Evolutionary conservation across 257 asterid species (phyloP).

Genomic region (Scutellaria barbata): DNA sequence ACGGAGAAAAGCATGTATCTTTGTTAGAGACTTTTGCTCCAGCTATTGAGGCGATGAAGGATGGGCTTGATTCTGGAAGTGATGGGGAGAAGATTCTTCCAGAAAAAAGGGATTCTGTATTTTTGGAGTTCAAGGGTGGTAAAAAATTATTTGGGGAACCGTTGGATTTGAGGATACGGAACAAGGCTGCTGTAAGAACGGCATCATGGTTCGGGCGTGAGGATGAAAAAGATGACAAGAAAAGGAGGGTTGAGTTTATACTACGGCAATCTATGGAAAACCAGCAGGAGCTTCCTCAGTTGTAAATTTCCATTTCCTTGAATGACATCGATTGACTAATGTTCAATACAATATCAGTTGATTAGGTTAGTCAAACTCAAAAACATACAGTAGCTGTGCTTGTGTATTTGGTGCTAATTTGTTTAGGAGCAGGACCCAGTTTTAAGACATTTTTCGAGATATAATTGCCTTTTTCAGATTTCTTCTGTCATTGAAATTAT

Average conservation of each 20-base stretch:
- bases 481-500: conserved; percentile 38
- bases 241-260: conserved; percentile 82
- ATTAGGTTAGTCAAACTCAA: conserved; percentile 65
- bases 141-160: conserved; percentile 79
- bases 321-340: conserved; percentile 48
- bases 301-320: conserved; percentile 71
- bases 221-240: conserved; percentile 89
- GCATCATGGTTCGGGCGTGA: conserved; percentile 71
- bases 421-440: conserved; percentile 48
- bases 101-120: conserved; percentile 65
- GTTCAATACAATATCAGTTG: conserved; percentile 52
- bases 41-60: conserved; percentile 92
- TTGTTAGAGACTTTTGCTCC: conserved; percentile 92
- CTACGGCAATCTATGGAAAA: conserved; percentile 76
- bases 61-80: conserved; percentile 69
- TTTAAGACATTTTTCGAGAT: conserved; percentile 63
- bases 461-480: conserved; percentile 45
- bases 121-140: conserved; percentile 72
- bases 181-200: conserved; percentile 56
- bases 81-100: conserved; percentile 56
- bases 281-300: conserved; percentile 81
- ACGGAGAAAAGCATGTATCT: conserved; percentile 49
- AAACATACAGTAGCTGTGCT: conserved; percentile 57
- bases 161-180: conserved; percentile 80
- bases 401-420: conserved; percentile 65